Base-by-base conservation (phyloP, 441 rosid genomes). In the Aleurites moluccanus region DNA sequence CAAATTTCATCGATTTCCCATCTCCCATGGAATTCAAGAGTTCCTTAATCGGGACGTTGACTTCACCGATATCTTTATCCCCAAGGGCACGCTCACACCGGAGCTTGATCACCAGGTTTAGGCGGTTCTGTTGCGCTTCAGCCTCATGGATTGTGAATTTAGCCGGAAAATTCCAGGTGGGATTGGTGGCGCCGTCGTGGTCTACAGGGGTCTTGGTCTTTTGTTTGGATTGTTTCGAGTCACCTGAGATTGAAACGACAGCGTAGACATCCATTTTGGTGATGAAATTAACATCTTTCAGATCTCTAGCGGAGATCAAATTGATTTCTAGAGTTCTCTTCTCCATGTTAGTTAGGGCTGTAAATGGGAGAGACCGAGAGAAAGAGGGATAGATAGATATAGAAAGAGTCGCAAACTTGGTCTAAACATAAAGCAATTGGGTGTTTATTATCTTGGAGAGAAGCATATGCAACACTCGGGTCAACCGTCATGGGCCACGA, bases 31-130 rank as follows among this genome's bases (percentile, higher is more conserved):
- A 79, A 27, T 64, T 69, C 25, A 90, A 56, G 1, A 93, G 83
- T 75, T 89, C 90, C 75, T 83, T 81, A 45, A 93, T 67, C 5
- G 93, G 94, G 3, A 93, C 84, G 79, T 73, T 73, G 55, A 93
- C 92, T 21, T 77, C 83, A 11, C 93, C 97, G 23, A 93, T 70
- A 20, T 87, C 90, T 59, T 80, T 86, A 60, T 91, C 95, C 1
- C 98, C 93, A 0, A 90, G 75, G 49, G 82, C 83, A 6, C 91
- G 82, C n/a, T 88, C 89, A 83, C 91, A 85, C 30, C 87, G 87
- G 73, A 91, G 67, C 81, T 87, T 83, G 75, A 88, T 79, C 10
- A 76, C 79, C 42, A 93, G 80, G 10, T 66, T 82, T 45, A 91
- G 76, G 35, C 83, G 83, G 67, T 86, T 88, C 77, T 83, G 86